A percentile compares a stretch with the other conserved stretches of the same genome.
phyloP scores from a whole-genome alignment of 306 rosid genomes.

The Lathyrus sativus region DNA sequence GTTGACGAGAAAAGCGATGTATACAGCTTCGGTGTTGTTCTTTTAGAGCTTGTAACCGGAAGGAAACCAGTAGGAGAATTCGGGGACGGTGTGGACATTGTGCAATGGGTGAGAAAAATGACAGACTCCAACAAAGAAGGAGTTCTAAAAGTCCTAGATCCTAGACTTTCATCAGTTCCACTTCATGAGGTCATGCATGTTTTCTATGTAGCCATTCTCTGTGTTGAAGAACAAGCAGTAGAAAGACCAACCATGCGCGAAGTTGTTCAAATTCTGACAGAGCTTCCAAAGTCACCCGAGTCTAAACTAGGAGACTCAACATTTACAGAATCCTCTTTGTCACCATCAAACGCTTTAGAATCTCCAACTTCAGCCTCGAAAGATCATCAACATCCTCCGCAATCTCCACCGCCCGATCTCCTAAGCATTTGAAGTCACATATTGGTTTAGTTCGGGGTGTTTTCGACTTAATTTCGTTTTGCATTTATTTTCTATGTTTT shows the following conservation, averaged over 20 bases:
- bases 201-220: conserved; percentile 88
- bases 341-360: conserved; percentile 50
- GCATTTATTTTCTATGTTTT: conserved; percentile 25
- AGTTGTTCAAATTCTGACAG: conserved; percentile 94
- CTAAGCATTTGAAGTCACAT: conserved; percentile 67
- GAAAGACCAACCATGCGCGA: conserved; percentile 98
- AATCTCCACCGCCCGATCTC: conserved; percentile 79
- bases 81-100: conserved; percentile 96
- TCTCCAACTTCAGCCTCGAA: conserved; percentile 48
- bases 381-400: conserved; percentile 52
- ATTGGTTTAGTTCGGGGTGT: conserved; percentile 35
- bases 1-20: conserved; percentile 97
- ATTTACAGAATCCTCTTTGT: conserved; percentile 50
- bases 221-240: conserved; percentile 96
- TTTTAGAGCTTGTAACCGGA: conserved; percentile 77
- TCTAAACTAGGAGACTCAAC: conserved; percentile 55
- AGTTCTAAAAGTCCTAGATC: conserved; percentile 77
- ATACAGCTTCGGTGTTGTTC: conserved; percentile 92
- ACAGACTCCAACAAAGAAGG: conserved; percentile 87
- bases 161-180: conserved; percentile 88
- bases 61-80: conserved; percentile 96
- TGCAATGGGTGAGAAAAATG: conserved; percentile 91
- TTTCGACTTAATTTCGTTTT: conserved; percentile 33
- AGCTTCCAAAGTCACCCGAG: conserved; percentile 68
- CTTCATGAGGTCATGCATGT: conserved; percentile 85